These are phyloP conservation scores for Cryphonectria naterciae DNA, from an alignment of 2,329 filamentous ascomycete species.

Conservation along the genomic window DNA sequence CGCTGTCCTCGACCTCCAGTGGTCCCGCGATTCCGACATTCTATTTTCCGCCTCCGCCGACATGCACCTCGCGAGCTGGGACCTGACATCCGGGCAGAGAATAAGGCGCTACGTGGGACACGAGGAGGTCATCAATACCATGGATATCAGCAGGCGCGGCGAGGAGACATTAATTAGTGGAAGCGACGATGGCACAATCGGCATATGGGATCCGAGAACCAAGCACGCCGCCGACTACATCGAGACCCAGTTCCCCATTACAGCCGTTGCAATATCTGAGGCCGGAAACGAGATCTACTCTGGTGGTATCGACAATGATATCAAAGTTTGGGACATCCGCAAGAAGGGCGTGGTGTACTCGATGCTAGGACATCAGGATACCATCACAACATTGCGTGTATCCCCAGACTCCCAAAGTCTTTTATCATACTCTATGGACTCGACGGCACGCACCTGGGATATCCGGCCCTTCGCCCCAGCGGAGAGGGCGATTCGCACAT, in stretches of 20 bases:
- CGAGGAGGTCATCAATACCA: conserved; percentile 91
- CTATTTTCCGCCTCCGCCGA: conserved; percentile 94
- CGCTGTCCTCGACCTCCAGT: conserved; percentile 89
- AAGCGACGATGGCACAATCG: conserved; percentile 91
- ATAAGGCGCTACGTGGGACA: conserved; percentile 93
- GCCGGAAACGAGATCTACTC: conserved; percentile 95
- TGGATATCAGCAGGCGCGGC: conserved; percentile 87
- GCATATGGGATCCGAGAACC: conserved; percentile 92
- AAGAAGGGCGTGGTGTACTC: conserved; percentile 89
- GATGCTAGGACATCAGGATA: conserved; percentile 88
- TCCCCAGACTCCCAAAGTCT: conserved; percentile 91
- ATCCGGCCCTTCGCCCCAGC: conserved; percentile 91
- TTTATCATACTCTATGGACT: conserved; percentile 91
- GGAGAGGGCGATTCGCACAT: conserved; percentile 82
- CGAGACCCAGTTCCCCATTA: conserved; percentile 89
- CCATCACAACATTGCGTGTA: conserved; percentile 85
- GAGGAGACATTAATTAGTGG: conserved; percentile 90
- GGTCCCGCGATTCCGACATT: conserved; percentile 92
- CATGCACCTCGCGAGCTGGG: conserved; percentile 92
- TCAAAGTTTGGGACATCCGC: conserved; percentile 94
- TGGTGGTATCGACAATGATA: conserved; percentile 95
- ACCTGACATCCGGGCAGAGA: conserved; percentile 85
- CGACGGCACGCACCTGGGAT: conserved; percentile 93
- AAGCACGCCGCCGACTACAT: conserved; percentile 89
- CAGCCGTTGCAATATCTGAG: conserved; percentile 87